Evolutionary conservation across 2,329 filamentous ascomycete species (phyloP), one percentile per base, ranked within the genome.

Genomic region (Pyrenophora teres): DNA sequence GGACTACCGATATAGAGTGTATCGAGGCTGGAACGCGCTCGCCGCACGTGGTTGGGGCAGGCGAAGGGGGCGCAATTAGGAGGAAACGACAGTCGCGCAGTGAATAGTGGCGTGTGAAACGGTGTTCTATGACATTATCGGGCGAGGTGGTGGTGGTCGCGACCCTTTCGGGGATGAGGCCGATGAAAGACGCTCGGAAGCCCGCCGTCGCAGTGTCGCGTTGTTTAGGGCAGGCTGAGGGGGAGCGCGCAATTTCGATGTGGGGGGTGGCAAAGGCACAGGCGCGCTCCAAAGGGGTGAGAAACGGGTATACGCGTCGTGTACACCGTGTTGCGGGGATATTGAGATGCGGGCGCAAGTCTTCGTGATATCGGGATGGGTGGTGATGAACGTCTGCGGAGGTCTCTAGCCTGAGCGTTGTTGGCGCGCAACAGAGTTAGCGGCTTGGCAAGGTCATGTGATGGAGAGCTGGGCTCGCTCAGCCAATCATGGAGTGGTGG

Each of bases 41-140:
- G 59, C 45, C 45, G 52, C 56, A 54, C 44, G 54, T 47, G 42
- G 56, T 53, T 47, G 39, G 49, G 48, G 58, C 52, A 40, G 56
- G 30, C 49, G 44, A 40, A 51, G 42, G 48, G 57, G 51, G 67
- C 64, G 67, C 61, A 58, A 57, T 50, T 48, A 47, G 23, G 25
- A 63, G 59, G 55, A 45, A 67, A 62, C 35, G 60, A 65, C 62
- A 59, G 64, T 66, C 52, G 62, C 50, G 58, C 54, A n/a, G 13
- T 42, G 49, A 50, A 35, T 55, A 56, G 43, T 52, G 54, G 60
- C 62, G 69, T 62, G 62, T 58, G 59, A 50, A 56, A 51, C 46
- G 48, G 57, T 50, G 58, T 56, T 50, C 68, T 72, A 74, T 70
- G 54, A 56, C 71, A 74, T 74, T 65, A 65, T 74, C 63, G 60